A percentile compares a stretch with the other conserved stretches of the same genome.
Evolutionary conservation across 306 rosid species (phyloP).

Genomic region (Luffa acutangula): DNA sequence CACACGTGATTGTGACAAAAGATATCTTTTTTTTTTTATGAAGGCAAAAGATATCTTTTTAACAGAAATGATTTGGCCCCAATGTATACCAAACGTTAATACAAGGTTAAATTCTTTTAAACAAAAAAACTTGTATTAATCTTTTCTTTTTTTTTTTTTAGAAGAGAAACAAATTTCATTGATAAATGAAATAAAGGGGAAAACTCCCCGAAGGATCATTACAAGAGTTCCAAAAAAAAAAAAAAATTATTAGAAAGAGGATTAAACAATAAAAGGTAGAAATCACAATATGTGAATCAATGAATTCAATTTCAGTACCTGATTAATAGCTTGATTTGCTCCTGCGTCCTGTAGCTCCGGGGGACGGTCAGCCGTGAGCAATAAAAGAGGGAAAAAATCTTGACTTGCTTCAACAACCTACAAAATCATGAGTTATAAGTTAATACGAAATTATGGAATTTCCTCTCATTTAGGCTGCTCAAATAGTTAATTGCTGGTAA

Average conservation of each 20-base stretch:
- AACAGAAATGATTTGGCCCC: neutral
- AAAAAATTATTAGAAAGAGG: neutral
- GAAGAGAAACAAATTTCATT: too few species aligned
- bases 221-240: too few species aligned
- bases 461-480: neutral
- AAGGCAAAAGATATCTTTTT: neutral
- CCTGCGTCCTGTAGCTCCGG: conserved; percentile 74
- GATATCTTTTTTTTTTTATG: neutral
- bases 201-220: too few species aligned
- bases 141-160: too few species aligned
- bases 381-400: conserved; percentile 80
- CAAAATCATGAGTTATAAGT: conserved; percentile 7
- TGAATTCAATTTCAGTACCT: conserved; percentile 29
- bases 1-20: neutral
- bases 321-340: conserved; percentile 88
- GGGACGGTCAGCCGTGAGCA: conserved; percentile 96
- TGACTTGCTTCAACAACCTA: conserved; percentile 97
- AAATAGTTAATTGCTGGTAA: neutral
- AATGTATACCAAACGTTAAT: neutral
- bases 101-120: neutral
- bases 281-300: neutral
- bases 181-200: too few species aligned
- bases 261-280: conserved; percentile 3
- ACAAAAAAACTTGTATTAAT: neutral
- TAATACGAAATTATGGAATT: neutral